Percentiles rank a stretch among this genome's conserved stretches.
These are phyloP conservation scores for Rhizophlyctis rosea DNA, from an alignment of 192 early-diverging fungal genomes.

Conservation along the genomic window DNA sequence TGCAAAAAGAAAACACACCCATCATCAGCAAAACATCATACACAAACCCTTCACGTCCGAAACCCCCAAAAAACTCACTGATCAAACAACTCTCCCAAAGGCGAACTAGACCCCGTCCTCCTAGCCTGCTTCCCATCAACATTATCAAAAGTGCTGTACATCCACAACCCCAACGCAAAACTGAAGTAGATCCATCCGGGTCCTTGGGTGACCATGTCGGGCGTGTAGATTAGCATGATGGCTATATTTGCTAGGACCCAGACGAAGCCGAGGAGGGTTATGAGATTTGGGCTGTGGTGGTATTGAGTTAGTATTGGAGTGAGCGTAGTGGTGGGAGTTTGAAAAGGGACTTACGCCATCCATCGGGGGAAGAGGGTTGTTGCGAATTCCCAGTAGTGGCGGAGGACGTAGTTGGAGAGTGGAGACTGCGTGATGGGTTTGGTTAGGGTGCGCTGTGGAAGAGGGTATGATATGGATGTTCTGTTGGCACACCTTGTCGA, in stretches of 20 bases:
- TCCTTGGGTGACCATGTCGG: conserved; percentile 65
- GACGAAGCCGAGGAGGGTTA: conserved; percentile 83
- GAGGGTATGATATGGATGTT: background rate
- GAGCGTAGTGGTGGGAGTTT: conserved; percentile 77
- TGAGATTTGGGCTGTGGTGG: conserved; percentile 71
- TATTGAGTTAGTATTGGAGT: too few species aligned
- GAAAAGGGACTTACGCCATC: conserved; percentile 85
- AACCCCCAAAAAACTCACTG: conserved; percentile 39
- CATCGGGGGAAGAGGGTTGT: conserved; percentile 85
- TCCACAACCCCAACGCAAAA: conserved; percentile 75
- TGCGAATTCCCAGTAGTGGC: conserved; percentile 88
- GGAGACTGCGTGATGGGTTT: conserved; percentile 74
- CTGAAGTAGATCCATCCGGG: conserved; percentile 84
- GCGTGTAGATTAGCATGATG: conserved; percentile 68
- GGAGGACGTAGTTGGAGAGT: conserved; percentile 74
- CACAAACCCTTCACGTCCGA: conserved; percentile 58
- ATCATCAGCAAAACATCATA: conserved; percentile 59
- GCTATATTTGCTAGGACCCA: conserved; percentile 72
- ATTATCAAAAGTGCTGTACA: conserved; percentile 88
- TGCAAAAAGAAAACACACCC: too few species aligned
- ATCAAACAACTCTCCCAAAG: conserved; percentile 96
- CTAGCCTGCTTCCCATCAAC: conserved; percentile 98
- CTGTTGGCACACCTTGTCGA: conserved; percentile 17
- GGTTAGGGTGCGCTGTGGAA: too few species aligned
- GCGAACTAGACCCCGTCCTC: conserved; percentile 78